Percentiles rank a stretch among this genome's conserved stretches.
These are phyloP conservation scores for Paramyrothecium roridum DNA, from an alignment of 2,329 filamentous ascomycete genomes.

Conservation along the genomic window DNA sequence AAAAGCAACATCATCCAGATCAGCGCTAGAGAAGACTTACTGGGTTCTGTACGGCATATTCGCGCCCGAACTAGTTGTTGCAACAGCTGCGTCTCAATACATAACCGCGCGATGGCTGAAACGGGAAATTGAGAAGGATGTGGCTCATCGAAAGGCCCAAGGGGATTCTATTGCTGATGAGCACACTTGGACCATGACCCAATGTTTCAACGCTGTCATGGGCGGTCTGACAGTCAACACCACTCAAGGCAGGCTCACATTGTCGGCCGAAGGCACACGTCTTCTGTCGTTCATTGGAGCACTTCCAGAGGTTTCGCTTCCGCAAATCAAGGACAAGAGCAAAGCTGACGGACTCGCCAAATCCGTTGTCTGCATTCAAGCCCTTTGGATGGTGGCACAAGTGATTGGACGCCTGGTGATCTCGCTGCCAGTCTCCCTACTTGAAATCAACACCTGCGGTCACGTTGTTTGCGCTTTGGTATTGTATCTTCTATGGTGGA, in stretches of 20 bases:
- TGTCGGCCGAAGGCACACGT: slow-evolving; percentile 4
- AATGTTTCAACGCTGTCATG: slow-evolving; percentile 26
- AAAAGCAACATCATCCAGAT: slow-evolving; percentile 4
- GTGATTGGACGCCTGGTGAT: slow-evolving; percentile 24
- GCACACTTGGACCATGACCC: slow-evolving; percentile 5
- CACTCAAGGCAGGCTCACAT: neutral
- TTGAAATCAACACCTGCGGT: slow-evolving; percentile 27
- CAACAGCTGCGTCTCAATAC: slow-evolving; percentile 14
- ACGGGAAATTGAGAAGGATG: slow-evolving; percentile 5
- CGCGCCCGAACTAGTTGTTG: slow-evolving; percentile 26
- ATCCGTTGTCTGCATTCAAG: slow-evolving; percentile 30
- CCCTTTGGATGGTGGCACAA: slow-evolving; percentile 34
- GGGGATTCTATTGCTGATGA: neutral
- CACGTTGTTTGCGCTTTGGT: slow-evolving; percentile 14
- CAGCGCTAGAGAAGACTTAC: slow-evolving; percentile 12
- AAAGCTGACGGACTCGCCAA: slow-evolving; percentile 33
- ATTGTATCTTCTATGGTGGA: slow-evolving; percentile 14
- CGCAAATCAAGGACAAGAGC: slow-evolving; percentile 29
- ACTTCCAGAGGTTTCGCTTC: slow-evolving; percentile 5
- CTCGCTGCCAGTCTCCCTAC: slow-evolving; percentile 29
- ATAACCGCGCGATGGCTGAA: slow-evolving; percentile 5
- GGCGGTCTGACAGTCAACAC: slow-evolving; percentile 18
- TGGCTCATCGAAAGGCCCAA: neutral
- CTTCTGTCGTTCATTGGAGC: slow-evolving; percentile 6
- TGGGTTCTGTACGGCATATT: slow-evolving; percentile 27